phyloP scores from a whole-genome alignment of 225 moss, liverwort and hornwort genomes.

The Lunularia cruciata region DNA sequence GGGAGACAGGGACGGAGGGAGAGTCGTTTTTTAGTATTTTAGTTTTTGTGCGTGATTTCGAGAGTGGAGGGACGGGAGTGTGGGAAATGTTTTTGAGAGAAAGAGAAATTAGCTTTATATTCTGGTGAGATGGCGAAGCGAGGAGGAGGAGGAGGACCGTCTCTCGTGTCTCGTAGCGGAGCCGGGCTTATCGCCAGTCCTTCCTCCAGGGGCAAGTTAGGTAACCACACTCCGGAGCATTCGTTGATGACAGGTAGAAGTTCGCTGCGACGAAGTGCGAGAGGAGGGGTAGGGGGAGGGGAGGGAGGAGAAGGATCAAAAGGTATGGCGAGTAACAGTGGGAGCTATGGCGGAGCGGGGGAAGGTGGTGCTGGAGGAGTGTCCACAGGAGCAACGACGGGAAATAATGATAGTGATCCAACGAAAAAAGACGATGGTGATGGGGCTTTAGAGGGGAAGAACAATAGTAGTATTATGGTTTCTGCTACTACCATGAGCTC shows the following conservation, averaged over 20 bases:
- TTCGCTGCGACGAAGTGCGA: slow-evolving; percentile 21
- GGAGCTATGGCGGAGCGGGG: slow-evolving; percentile 31
- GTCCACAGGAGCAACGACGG: slow-evolving; percentile 2
- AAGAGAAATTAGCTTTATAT: slow-evolving; percentile 20
- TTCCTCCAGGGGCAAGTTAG: slow-evolving; percentile 13
- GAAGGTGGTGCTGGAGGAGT: neutral
- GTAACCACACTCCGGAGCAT: slow-evolving; percentile 13
- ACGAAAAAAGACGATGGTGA: slow-evolving; percentile 13
- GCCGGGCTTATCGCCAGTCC: slow-evolving; percentile 6
- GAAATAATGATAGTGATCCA: slow-evolving; percentile 10
- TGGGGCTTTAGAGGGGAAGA: neutral
- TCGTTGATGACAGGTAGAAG: slow-evolving; percentile 18
- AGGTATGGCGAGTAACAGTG: slow-evolving; percentile 36
- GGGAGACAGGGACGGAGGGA: too few species aligned
- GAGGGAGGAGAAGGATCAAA: slow-evolving; percentile 1
- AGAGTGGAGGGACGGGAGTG: too few species aligned
- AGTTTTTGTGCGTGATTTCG: too few species aligned
- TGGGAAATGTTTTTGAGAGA: too few species aligned
- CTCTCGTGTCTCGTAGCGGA: slow-evolving; percentile 19
- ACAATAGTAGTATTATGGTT: slow-evolving; percentile 1
- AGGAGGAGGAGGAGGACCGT: slow-evolving; percentile 15
- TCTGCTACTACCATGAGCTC: neutral
- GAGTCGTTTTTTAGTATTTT: too few species aligned
- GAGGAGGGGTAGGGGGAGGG: slow-evolving; percentile 19
- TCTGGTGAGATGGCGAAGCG: slow-evolving; percentile 19